Evolutionary conservation across 495 filamentous ascomycete genomes (phyloP).

Genomic region (Barbatosphaeria neglecta): DNA sequence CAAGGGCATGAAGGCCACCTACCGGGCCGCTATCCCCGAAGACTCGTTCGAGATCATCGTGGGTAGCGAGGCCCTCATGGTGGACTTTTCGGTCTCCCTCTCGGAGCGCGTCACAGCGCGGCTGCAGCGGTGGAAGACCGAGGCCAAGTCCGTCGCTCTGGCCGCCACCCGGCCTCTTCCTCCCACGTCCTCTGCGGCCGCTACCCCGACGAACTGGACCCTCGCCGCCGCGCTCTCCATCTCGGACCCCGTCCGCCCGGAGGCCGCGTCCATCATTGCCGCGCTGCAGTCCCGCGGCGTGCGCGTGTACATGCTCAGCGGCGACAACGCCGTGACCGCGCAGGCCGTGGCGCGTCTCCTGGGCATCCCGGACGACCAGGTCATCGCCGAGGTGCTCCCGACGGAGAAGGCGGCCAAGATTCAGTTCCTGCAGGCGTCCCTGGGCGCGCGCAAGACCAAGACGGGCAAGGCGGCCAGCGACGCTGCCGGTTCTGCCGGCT

Average conservation of each 20-base stretch:
- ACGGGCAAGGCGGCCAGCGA: neutral
- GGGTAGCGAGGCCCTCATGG: slow-evolving; percentile 72
- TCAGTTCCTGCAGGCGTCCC: slow-evolving; percentile 56
- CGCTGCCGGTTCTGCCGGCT: neutral
- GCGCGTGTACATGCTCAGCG: slow-evolving; percentile 84
- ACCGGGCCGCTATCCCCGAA: slow-evolving; percentile 26
- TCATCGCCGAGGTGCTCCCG: slow-evolving; percentile 82
- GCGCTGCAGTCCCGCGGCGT: slow-evolving; percentile 56
- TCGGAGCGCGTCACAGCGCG: slow-evolving; percentile 20
- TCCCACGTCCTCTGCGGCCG: neutral
- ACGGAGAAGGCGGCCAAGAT: slow-evolving; percentile 81
- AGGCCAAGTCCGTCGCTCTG: slow-evolving; percentile 65
- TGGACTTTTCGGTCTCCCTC: slow-evolving; percentile 26
- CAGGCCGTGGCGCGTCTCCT: slow-evolving; percentile 63
- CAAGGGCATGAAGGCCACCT: slow-evolving; percentile 66
- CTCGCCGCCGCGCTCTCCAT: slow-evolving; percentile 44
- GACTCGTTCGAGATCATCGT: slow-evolving; percentile 55
- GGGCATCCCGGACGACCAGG: slow-evolving; percentile 59
- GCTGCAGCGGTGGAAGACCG: slow-evolving; percentile 54
- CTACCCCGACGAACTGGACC: slow-evolving; percentile 16
- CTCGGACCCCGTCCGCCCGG: slow-evolving; percentile 68
- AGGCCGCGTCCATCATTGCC: slow-evolving; percentile 53
- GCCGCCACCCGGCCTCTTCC: slow-evolving; percentile 34
- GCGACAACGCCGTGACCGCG: slow-evolving; percentile 68
- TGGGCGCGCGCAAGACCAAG: slow-evolving; percentile 22